These are phyloP conservation scores for Murraya koenigii DNA, from an alignment of 345 rosid species.

Conservation along the genomic window DNA sequence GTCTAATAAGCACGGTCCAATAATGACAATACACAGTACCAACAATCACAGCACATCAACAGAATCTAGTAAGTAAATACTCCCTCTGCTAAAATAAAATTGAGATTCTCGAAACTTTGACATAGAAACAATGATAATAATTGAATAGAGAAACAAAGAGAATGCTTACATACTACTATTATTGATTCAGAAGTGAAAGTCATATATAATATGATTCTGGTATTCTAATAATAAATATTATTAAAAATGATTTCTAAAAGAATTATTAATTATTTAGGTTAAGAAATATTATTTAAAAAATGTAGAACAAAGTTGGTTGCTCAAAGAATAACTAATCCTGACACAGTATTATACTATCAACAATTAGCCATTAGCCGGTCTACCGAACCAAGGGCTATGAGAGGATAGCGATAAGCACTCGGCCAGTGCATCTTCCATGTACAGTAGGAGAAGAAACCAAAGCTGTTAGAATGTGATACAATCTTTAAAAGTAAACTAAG, in stretches of 20 bases:
- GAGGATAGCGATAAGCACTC: not conserved
- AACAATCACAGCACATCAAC: too few relatives aligned
- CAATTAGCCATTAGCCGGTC: too few relatives aligned
- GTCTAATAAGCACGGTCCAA: too few relatives aligned
- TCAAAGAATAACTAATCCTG: not conserved
- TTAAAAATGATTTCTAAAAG: not conserved
- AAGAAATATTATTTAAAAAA: not conserved
- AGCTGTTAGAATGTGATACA: not conserved
- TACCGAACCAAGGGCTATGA: too few relatives aligned
- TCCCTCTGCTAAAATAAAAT: too few relatives aligned
- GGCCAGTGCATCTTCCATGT: not conserved
- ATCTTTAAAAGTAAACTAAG: not conserved
- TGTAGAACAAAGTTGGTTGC: not conserved
- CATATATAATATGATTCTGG: not conserved
- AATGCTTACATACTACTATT: too few relatives aligned
- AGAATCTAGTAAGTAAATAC: too few relatives aligned
- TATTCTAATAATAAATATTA: not conserved
- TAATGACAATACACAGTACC: too few relatives aligned
- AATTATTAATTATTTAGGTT: not conserved
- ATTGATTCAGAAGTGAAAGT: not conserved
- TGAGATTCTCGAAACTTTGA: too few relatives aligned
- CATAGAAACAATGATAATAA: too few relatives aligned
- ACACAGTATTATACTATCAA: not conserved
- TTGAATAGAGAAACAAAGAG: not conserved
- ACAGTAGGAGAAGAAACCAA: not conserved